Percentiles rank a stretch among this genome's conserved stretches.
Evolutionary conservation across 148 eudicot genomes (phyloP).

Genomic region (Camellia lanceoleosa): DNA sequence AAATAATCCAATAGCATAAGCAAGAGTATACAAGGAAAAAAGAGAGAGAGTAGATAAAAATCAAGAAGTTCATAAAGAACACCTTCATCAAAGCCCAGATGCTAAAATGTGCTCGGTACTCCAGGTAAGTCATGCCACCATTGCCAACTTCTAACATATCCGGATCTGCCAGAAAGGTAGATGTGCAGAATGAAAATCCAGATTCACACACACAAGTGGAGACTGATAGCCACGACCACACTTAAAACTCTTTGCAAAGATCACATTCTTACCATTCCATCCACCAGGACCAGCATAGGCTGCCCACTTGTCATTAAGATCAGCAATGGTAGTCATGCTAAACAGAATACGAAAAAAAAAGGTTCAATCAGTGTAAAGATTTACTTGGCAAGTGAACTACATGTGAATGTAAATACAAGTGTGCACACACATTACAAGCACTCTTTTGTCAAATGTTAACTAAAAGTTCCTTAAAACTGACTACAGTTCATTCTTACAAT

Average conservation of each 20-base stretch:
- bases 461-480: background rate
- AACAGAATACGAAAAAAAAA: background rate
- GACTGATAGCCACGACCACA: background rate
- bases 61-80: background rate
- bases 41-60: background rate
- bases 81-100: slow-evolving; percentile 99
- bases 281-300: slow-evolving; percentile 97
- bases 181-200: slow-evolving; percentile 9
- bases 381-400: background rate
- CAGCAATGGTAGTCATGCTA: slow-evolving; percentile 91
- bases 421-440: background rate
- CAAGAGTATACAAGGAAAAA: background rate
- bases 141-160: slow-evolving; percentile 99
- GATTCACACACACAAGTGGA: background rate
- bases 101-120: slow-evolving; percentile 91
- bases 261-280: slow-evolving; percentile 79
- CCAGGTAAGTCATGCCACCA: slow-evolving; percentile 85
- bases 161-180: slow-evolving; percentile 59
- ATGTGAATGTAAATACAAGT: background rate
- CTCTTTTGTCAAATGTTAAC: background rate
- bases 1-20: background rate
- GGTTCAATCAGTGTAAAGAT: background rate
- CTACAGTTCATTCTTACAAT: background rate
- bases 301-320: slow-evolving; percentile 95
- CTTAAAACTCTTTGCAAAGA: background rate